A percentile compares a stretch with the other conserved stretches of the same genome.
Conservation (phyloP, 495 filamentous ascomycete species). For the Daldinia caldariorum region DNA sequence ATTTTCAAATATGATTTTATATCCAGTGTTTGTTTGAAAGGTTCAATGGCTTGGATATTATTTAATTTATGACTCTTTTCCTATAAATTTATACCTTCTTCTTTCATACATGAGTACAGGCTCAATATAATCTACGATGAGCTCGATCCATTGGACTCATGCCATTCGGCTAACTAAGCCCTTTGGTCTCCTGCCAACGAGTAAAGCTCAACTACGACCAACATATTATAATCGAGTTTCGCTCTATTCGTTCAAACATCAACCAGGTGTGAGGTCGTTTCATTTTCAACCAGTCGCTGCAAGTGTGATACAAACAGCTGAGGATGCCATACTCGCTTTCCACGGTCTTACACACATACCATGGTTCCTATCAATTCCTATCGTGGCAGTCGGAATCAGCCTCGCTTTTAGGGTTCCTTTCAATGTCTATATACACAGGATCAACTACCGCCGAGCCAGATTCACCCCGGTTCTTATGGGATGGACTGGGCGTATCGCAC, state of each 20-base stretch:
- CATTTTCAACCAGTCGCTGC: slow-evolving; percentile 50
- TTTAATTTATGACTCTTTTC: neutral
- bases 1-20: neutral
- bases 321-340: slow-evolving; percentile 66
- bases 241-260: neutral
- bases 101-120: neutral
- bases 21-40: neutral
- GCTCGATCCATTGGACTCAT: slow-evolving; percentile 15
- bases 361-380: slow-evolving; percentile 77
- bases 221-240: neutral
- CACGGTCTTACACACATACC: slow-evolving; percentile 69
- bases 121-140: slow-evolving; percentile 25
- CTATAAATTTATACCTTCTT: neutral
- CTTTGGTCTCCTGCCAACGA: slow-evolving; percentile 12
- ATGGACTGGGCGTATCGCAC: slow-evolving; percentile 54
- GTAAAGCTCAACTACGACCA: slow-evolving; percentile 15
- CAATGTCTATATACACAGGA: slow-evolving; percentile 60
- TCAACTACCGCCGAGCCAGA: slow-evolving; percentile 53
- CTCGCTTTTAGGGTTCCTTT: slow-evolving; percentile 67
- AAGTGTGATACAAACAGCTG: slow-evolving; percentile 60
- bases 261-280: slow-evolving; percentile 24
- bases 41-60: neutral
- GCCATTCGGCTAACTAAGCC: slow-evolving; percentile 19
- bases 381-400: slow-evolving; percentile 72
- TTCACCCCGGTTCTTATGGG: slow-evolving; percentile 63